A percentile compares a stretch with the other conserved stretches of the same genome.
These are phyloP conservation scores for Penicillium odoratum DNA, from an alignment of 495 filamentous ascomycete species.

Conservation along the genomic window DNA sequence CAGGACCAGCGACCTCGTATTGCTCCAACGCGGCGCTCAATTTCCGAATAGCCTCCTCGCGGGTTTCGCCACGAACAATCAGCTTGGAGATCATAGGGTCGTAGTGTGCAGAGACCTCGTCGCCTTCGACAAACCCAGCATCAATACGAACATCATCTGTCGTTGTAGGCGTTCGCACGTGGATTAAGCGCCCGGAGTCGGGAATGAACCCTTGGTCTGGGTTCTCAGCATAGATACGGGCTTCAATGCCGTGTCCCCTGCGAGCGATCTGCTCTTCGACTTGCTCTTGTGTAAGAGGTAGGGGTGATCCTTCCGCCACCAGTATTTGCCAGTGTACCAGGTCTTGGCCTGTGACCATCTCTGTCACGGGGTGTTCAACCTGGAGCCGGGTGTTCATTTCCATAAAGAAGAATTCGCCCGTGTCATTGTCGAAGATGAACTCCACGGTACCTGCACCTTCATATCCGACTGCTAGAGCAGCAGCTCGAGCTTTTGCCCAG, in stretches of 20 bases:
- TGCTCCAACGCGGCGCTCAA: constrained; percentile 77
- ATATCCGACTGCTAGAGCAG: constrained; percentile 89
- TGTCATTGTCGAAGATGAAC: constrained; percentile 98
- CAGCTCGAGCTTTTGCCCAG: constrained; percentile 89
- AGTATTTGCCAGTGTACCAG: constrained; percentile 96
- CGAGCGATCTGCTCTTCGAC: constrained; percentile 74
- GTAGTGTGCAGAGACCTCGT: constrained; percentile 92
- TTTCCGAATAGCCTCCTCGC: constrained; percentile 81
- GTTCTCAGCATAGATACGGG: constrained; percentile 95
- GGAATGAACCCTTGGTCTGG: constrained; percentile 88
- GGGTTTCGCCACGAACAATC: constrained; percentile 79
- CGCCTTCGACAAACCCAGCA: constrained; percentile 86
- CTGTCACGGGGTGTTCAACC: constrained; percentile 96
- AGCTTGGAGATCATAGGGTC: constrained; percentile 99
- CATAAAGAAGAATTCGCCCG: constrained; percentile 96
- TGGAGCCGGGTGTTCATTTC: constrained; percentile 99
- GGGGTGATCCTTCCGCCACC: constrained; percentile 79
- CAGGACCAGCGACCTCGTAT: constrained; percentile 89
- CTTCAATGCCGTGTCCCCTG: constrained; percentile 87
- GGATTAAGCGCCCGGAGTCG: constrained; percentile 84
- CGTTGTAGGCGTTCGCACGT: constrained; percentile 71
- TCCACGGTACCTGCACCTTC: constrained; percentile 96
- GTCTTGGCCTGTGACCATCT: constrained; percentile 94
- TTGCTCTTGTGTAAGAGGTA: constrained; percentile 84
- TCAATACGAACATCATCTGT: constrained; percentile 82